Conservation (phyloP, 108 stramenopile species). For the Skeletonema menzelii region DNA sequence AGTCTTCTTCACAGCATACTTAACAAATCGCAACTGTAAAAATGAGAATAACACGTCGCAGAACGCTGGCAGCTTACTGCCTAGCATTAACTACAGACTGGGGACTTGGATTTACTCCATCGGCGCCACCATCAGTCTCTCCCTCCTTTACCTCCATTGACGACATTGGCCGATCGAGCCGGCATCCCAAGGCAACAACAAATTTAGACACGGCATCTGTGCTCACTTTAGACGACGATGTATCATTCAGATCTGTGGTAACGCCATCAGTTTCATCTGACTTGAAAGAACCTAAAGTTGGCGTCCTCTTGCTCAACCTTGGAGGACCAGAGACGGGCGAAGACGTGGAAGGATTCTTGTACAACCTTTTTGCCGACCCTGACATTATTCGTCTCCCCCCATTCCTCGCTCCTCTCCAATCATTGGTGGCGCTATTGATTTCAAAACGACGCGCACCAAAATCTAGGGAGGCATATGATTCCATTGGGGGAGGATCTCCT, state of each 20-base stretch:
- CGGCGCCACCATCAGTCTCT: not conserved
- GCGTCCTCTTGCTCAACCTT: constrained; percentile 92
- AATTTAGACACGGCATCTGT: constrained; percentile 27
- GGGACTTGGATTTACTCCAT: not conserved
- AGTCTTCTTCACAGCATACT: no score
- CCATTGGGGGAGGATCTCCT: constrained; percentile 97
- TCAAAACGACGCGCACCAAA: constrained; percentile 93
- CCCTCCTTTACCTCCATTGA: not conserved
- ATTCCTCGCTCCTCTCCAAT: constrained; percentile 79
- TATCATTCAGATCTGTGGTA: not conserved
- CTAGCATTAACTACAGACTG: not conserved
- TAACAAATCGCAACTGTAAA: no score
- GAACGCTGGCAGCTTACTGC: not conserved
- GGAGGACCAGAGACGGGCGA: constrained; percentile 93
- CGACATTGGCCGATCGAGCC: not conserved
- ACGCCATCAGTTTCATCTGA: not conserved
- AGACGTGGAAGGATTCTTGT: constrained; percentile 94
- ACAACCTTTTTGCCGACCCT: constrained; percentile 97
- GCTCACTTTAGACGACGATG: constrained; percentile 17
- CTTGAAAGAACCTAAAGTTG: constrained; percentile 60
- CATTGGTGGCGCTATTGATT: constrained; percentile 78
- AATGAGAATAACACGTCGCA: constrained; percentile 2
- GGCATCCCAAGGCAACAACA: constrained; percentile 3
- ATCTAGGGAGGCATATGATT: constrained; percentile 90
- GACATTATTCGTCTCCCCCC: constrained; percentile 96